Evolutionary conservation across 768 basidiomycete genomes (phyloP).

Genomic region (Clavulina sp.): DNA sequence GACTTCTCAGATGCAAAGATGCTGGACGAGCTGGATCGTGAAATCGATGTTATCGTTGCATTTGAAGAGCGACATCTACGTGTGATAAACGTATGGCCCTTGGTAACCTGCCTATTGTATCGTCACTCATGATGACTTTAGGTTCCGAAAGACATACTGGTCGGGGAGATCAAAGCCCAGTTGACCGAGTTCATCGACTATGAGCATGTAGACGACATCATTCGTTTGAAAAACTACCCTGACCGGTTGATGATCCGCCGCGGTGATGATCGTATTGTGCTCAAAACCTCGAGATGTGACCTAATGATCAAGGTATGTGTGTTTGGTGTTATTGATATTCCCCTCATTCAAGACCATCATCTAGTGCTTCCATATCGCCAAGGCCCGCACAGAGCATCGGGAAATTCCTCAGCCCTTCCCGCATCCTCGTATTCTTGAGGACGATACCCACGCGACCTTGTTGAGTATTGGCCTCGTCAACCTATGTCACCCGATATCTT

Average conservation of each 20-base stretch:
- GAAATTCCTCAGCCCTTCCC: slow-evolving; percentile 29
- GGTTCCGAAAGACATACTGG: slow-evolving; percentile 42
- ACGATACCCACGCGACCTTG: slow-evolving; percentile 70
- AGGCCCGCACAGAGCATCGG: slow-evolving; percentile 48
- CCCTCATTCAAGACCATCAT: background rate
- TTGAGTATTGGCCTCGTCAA: slow-evolving; percentile 77
- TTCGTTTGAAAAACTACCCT: slow-evolving; percentile 52
- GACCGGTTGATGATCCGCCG: slow-evolving; percentile 69
- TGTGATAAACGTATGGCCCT: slow-evolving; percentile 45
- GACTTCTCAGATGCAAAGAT: background rate
- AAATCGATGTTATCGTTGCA: background rate
- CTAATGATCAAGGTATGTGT: background rate
- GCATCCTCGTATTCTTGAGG: slow-evolving; percentile 58
- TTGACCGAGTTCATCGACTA: slow-evolving; percentile 69
- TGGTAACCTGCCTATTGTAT: background rate
- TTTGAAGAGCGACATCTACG: slow-evolving; percentile 39
- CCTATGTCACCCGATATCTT: slow-evolving; percentile 47
- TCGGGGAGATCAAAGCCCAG: slow-evolving; percentile 29
- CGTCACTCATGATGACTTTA: slow-evolving; percentile 20
- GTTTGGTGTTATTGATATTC: background rate
- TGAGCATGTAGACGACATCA: slow-evolving; percentile 70
- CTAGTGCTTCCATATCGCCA: slow-evolving; percentile 59
- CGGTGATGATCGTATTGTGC: slow-evolving; percentile 44
- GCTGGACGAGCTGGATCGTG: background rate
- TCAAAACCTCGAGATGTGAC: background rate